These are phyloP conservation scores for Oryza australiensis DNA, from an alignment of 176 grass and related monocot genomes.

Conservation along the genomic window DNA sequence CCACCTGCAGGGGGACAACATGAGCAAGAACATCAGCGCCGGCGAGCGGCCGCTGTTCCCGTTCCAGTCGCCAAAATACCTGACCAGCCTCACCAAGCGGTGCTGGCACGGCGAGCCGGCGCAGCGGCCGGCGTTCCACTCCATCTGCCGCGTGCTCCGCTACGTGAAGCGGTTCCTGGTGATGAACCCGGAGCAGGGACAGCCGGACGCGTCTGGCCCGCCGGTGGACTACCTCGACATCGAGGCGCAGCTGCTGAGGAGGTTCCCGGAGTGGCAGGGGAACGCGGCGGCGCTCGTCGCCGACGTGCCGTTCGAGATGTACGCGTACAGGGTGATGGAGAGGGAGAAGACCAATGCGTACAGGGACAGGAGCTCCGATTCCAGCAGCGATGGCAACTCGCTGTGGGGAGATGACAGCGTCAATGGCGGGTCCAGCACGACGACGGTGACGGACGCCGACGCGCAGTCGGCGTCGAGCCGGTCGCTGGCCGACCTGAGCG, in stretches of 20 bases:
- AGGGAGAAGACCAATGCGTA: conserved; percentile 46
- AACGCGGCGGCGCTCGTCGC: conserved; percentile 28
- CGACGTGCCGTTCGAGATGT: conserved; percentile 91
- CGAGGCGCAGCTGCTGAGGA: conserved; percentile 54
- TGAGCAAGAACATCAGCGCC: conserved; percentile 87
- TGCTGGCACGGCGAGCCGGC: conserved; percentile 82
- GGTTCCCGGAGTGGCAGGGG: conserved; percentile 48
- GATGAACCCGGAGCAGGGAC: conserved; percentile 59
- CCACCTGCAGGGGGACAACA: conserved; percentile 86
- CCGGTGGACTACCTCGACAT: conserved; percentile 72
- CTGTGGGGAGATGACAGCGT: conserved; percentile 53
- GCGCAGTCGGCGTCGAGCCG: conserved; percentile 19
- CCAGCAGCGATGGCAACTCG: conserved; percentile 66
- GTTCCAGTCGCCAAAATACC: conserved; percentile 79
- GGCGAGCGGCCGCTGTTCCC: conserved; percentile 84
- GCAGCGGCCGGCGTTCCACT: conserved; percentile 75
- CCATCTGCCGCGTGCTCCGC: conserved; percentile 79
- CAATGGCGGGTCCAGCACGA: background rate
- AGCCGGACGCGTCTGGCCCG: conserved; percentile 45
- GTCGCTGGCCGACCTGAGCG: conserved; percentile 28
- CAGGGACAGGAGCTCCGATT: conserved; percentile 59
- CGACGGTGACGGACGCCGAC: conserved; percentile 26
- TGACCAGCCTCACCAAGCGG: conserved; percentile 66
- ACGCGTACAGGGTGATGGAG: conserved; percentile 74
- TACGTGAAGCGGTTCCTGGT: conserved; percentile 80